Evolutionary conservation across 179 eudicot species (phyloP).

Genomic region (Spergularia azorica): DNA sequence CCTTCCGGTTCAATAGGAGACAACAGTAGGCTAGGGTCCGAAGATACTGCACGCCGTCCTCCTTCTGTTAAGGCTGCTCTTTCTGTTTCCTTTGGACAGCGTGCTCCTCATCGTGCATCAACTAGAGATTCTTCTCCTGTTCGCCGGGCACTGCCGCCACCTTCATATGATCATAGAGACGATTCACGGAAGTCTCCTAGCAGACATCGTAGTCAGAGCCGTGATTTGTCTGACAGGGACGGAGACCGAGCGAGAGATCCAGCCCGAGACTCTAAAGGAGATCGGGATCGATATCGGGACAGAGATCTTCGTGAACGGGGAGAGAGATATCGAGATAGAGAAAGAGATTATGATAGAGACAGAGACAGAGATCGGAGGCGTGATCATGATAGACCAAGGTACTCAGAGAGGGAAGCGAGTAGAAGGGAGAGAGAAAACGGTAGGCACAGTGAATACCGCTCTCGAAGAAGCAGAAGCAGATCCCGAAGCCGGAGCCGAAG

Average conservation of each 20-base stretch:
- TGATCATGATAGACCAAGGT: constrained; percentile 57
- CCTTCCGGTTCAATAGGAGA: constrained; percentile 87
- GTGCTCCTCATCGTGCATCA: constrained; percentile 97
- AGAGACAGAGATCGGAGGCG: constrained; percentile 66
- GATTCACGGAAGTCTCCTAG: constrained; percentile 68
- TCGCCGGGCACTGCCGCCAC: constrained; percentile 65
- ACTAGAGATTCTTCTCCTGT: constrained; percentile 97
- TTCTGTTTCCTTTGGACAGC: constrained; percentile 97
- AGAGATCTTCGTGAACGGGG: constrained; percentile 44
- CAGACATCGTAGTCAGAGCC: constrained; percentile 76
- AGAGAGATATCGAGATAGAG: constrained; percentile 52
- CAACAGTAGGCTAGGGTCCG: constrained; percentile 73
- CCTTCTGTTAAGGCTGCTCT: constrained; percentile 99
- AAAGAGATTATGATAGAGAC: constrained; percentile 37
- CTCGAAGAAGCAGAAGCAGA: constrained; percentile 32
- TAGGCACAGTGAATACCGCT: constrained; percentile 47
- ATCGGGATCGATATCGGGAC: constrained; percentile 32
- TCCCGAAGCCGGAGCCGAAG: constrained; percentile 59
- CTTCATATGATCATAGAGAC: constrained; percentile 55
- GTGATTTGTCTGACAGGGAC: constrained; percentile 70
- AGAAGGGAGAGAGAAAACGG: constrained; percentile 58
- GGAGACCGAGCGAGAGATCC: constrained; percentile 28
- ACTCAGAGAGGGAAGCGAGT: constrained; percentile 50
- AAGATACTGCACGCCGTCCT: constrained; percentile 98
- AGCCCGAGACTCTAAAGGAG: constrained; percentile 26